Conservation (phyloP, 352 stramenopile genomes). For the Globisporangium camurandrum region DNA sequence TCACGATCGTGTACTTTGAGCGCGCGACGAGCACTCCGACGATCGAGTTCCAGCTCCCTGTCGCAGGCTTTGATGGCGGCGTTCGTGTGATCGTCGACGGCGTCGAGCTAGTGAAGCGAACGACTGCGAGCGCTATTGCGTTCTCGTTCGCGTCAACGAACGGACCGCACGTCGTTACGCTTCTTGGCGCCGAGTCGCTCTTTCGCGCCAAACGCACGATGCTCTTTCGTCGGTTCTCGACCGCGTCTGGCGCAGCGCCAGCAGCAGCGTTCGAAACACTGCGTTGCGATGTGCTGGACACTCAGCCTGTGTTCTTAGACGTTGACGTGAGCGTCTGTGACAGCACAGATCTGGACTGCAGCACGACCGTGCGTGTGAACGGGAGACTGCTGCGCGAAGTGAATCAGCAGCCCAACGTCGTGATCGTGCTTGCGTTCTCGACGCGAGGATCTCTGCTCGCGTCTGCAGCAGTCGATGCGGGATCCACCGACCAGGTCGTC, state of each 20-base stretch:
- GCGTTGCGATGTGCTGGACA: constrained; percentile 45
- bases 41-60: constrained; percentile 41
- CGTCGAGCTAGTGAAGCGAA: constrained; percentile 16
- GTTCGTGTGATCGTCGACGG: constrained; percentile 27
- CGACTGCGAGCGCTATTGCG: constrained; percentile 16
- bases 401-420: constrained; percentile 1
- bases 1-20: constrained; percentile 48
- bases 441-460: not conserved
- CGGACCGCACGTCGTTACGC: constrained; percentile 25
- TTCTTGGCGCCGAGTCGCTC: constrained; percentile 39
- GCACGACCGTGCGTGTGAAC: constrained; percentile 12
- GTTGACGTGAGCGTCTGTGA: constrained; percentile 26
- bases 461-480: constrained; percentile 2
- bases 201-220: constrained; percentile 30
- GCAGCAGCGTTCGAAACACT: constrained; percentile 19
- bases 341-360: constrained; percentile 9
- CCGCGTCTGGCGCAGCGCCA: not conserved
- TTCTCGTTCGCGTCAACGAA: constrained; percentile 32
- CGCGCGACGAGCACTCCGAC: constrained; percentile 16
- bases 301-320: constrained; percentile 24
- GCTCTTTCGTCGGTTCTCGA: constrained; percentile 26
- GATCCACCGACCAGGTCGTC: not conserved
- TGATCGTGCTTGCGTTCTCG: constrained; percentile 1
- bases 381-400: constrained; percentile 1
- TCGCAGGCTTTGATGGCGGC: constrained; percentile 46